Evolutionary conservation across 305 asterid genomes (phyloP).

Genomic region (Fraxinus ornus): DNA sequence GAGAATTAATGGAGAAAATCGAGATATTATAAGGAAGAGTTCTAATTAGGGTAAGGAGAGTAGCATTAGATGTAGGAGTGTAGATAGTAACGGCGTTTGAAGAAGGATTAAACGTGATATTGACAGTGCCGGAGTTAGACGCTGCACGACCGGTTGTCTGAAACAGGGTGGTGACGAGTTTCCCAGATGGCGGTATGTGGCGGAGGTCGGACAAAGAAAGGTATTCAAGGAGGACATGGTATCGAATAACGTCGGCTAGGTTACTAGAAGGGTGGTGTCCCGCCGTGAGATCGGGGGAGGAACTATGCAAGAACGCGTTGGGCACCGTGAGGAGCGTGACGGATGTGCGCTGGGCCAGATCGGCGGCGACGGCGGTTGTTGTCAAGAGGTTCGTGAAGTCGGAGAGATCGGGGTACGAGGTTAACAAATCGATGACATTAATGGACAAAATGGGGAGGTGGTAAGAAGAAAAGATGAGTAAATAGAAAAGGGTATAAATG

Average conservation of each 20-base stretch:
- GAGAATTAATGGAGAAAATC: constrained; percentile 43
- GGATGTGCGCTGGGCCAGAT: constrained; percentile 34
- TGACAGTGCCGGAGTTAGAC: constrained; percentile 54
- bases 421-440: constrained; percentile 55
- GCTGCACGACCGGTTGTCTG: constrained; percentile 79
- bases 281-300: constrained; percentile 48
- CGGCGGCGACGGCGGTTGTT: constrained; percentile 63
- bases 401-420: constrained; percentile 60
- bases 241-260: constrained; percentile 68
- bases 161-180: constrained; percentile 12
- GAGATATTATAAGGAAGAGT: constrained; percentile 58
- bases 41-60: constrained; percentile 42
- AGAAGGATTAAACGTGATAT: constrained; percentile 48
- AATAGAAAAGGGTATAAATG: constrained; percentile 52
- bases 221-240: constrained; percentile 74
- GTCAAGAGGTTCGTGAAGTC: constrained; percentile 54
- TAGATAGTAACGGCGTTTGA: constrained; percentile 42
- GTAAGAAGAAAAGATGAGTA: constrained; percentile 37
- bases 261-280: constrained; percentile 39
- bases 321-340: constrained; percentile 45
- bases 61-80: constrained; percentile 60
- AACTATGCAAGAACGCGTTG: constrained; percentile 32
- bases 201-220: constrained; percentile 31
- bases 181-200: background rate
- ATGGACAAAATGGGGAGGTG: constrained; percentile 37